Conservation (phyloP, 2,329 filamentous ascomycete genomes). For the Phialocephala sp. region DNA sequence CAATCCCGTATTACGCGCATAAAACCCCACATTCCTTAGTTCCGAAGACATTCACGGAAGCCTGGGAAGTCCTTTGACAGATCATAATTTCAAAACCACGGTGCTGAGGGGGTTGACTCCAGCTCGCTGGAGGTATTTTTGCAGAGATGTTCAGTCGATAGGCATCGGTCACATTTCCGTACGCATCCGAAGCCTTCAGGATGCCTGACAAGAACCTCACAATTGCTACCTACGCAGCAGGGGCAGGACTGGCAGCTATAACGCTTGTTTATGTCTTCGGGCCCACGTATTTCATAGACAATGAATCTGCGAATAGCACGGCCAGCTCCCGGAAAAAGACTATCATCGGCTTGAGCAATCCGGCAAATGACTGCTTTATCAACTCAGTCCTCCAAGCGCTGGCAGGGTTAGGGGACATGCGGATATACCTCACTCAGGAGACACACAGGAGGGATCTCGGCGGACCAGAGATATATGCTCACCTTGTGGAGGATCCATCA, state of each 20-base stretch:
- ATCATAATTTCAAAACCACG: not conserved
- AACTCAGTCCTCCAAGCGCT: constrained; percentile 95
- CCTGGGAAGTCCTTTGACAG: constrained; percentile 1
- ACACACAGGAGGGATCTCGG: constrained; percentile 84
- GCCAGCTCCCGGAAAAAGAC: constrained; percentile 72
- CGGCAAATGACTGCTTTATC: constrained; percentile 96
- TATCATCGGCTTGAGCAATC: constrained; percentile 86
- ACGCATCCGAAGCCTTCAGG: constrained; percentile 21
- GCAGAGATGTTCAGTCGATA: constrained; percentile 9
- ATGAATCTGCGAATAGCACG: constrained; percentile 65
- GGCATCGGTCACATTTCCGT: not conserved
- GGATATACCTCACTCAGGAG: constrained; percentile 91
- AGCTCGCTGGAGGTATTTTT: not conserved
- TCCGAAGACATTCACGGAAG: constrained; percentile 1
- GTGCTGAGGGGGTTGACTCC: not conserved
- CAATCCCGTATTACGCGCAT: constrained; percentile 12
- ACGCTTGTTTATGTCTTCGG: constrained; percentile 97
- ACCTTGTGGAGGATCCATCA: constrained; percentile 58
- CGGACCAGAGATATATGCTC: constrained; percentile 74
- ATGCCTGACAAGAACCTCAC: constrained; percentile 87
- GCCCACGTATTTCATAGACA: constrained; percentile 95
- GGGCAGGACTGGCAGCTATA: constrained; percentile 91
- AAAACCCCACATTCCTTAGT: constrained; percentile 12
- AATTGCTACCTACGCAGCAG: constrained; percentile 91
- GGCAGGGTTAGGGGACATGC: constrained; percentile 86